A percentile compares a stretch with the other conserved stretches of the same genome.
Conservation (phyloP, 108 stramenopile genomes). For the Pelagomonas calceolata region DNA sequence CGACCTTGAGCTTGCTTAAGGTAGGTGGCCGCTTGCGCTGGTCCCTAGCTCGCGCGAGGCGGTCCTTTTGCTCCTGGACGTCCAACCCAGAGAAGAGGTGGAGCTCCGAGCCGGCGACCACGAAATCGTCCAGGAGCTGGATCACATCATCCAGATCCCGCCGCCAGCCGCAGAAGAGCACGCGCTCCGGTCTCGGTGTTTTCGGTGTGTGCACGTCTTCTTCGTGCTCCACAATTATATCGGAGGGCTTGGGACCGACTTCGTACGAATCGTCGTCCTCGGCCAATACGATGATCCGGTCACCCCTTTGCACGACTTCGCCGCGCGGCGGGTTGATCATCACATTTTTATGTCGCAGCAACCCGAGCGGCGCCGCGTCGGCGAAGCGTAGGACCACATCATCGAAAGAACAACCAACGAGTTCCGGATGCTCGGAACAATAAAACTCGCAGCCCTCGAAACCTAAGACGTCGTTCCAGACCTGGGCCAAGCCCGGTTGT, state of each 20-base stretch:
- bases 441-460: conserved; percentile 44
- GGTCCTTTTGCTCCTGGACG: conserved; percentile 13
- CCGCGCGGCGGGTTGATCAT: conserved; percentile 34
- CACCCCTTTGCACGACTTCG: conserved; percentile 23
- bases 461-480: conserved; percentile 35
- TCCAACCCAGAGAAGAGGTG: conserved; percentile 30
- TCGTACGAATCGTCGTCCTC: conserved; percentile 42
- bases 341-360: conserved; percentile 19
- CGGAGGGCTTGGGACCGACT: background rate
- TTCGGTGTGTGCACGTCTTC: background rate
- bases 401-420: conserved; percentile 29
- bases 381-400: conserved; percentile 33
- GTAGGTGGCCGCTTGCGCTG: conserved; percentile 21
- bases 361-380: conserved; percentile 36
- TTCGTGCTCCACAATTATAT: background rate
- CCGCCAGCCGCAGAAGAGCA: conserved; percentile 44
- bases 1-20: conserved; percentile 22
- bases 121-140: conserved; percentile 30
- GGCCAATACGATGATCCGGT: conserved; percentile 32
- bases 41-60: conserved; percentile 27
- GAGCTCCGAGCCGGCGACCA: conserved; percentile 28
- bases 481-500: conserved; percentile 34
- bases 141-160: conserved; percentile 49
- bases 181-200: conserved; percentile 23
- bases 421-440: conserved; percentile 34